Evolutionary conservation across 2,329 filamentous ascomycete genomes (phyloP), one percentile per base, ranked within the genome.

Genomic region (Cordyceps cicadae): DNA sequence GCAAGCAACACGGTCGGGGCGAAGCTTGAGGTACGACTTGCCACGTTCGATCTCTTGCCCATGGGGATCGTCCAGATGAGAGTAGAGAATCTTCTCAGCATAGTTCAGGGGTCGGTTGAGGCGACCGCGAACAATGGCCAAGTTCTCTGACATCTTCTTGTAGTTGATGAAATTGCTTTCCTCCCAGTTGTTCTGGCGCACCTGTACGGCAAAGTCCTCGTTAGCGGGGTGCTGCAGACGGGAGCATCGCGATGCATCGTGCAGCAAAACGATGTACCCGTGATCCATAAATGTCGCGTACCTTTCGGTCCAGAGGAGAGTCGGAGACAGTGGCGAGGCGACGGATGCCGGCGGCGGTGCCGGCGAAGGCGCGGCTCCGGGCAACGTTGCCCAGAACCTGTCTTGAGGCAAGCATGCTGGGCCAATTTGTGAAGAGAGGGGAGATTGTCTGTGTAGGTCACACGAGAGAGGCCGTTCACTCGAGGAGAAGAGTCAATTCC

Each of bases 61-160:
- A 71, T 97, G 90, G 60, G 94, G 94, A 76, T 99, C 91, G 79
- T 97, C 94, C 75, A 99, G 82, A 79, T 99, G 94, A 64, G 93
- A 97, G 84, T 99, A 99, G 70, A 97, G 85, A 71, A 99, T 92
- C 87, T 99, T 99, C 85, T 99, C 94, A 75, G 92, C 90, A 75
- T 88, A 96, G 69, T 92, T 94, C 70, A 99, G 86, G 68, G 94
- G 94, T 69, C 90, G 88, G 81, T 96, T 96, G 67, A 99, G 85
- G 71, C 94, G 88, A 70, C 81, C 77, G 72, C 94, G 90, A 69
- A 99, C 94, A 76, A 99, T 86, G 71, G 86, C 81, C 63, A 99
- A 85, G 84, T 96, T 97, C 82, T 97, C 92, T 70, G 89, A 92
- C 92, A 97, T 97, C 85, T 97, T 97, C 85, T 90, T 92, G 77